Base-by-base conservation (phyloP, 2,329 filamentous ascomycete genomes). In the Aspergillus sclerotialis region DNA sequence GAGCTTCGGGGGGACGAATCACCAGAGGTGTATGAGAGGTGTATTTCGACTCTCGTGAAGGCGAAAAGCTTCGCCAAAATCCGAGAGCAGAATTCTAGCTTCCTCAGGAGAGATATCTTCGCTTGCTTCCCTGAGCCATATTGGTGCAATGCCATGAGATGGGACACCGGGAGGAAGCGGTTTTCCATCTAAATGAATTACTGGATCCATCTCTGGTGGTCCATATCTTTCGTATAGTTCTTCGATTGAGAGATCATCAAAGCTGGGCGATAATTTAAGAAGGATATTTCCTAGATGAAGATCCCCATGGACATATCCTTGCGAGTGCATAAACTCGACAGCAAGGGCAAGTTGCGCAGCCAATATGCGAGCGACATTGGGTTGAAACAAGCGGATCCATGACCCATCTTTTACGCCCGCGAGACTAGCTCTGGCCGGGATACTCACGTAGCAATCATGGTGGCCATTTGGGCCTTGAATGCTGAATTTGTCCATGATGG, bases 41-140 rank as follows among this genome's bases (percentile, higher is more conserved):
- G 23, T 36, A 50, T 31, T 36, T 46, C 12, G 16, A 1, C 31
- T 48, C 35, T 34, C 53, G 35, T 9, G 37, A 24, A 4, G 51
- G 53, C 5, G 44, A 41, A 36, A 67, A 2, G 58, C 46, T 18
- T 55, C 50, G 1, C 61, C 61, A 48, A 65, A 67, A 32, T 66
- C 62, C 7, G 36, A 16, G 27, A 56, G 49, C 3, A 56, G 10
- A 18, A 54, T 49, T n/a, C 28, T 47, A 7, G 53, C 39, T 35
- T 55, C 49, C 25, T 18, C 46, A 28, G 60, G 46, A 7, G 39
- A 28, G 14, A 67, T 21, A 5, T 55, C 35, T 4, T 63, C 44
- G 32, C 55, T 55, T 31, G 45, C 29, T 39, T 54, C 40, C 1
- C 63, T 58, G 5, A 67, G 44, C 56, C 55, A 65, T 10, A 61